phyloP scores from a whole-genome alignment of 2,329 filamentous ascomycete genomes.

The Sporothrix inflata region DNA sequence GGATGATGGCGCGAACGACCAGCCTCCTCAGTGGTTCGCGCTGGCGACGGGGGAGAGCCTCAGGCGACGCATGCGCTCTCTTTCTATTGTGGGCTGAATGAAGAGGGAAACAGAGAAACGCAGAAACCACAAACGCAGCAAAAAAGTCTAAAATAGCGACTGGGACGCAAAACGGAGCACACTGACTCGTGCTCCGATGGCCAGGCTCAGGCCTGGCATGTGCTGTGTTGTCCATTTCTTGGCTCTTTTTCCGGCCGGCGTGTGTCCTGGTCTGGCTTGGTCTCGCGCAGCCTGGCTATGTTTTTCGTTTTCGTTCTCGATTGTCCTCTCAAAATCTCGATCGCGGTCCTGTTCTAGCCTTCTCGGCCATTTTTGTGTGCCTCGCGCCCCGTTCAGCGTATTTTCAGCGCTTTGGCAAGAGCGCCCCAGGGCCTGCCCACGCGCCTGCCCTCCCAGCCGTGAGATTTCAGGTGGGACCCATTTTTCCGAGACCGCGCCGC shows the following conservation, averaged over 20 bases:
- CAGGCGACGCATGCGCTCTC: too few species aligned
- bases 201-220: not conserved
- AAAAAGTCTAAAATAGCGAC: not conserved
- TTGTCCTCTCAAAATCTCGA: slow-evolving; percentile 7
- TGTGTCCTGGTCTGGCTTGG: not conserved
- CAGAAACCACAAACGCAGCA: not conserved
- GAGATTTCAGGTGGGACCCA: slow-evolving; percentile 6
- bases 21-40: not conserved
- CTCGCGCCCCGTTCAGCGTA: not conserved
- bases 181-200: not conserved
- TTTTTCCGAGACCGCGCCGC: not conserved
- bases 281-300: not conserved
- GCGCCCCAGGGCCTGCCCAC: not conserved
- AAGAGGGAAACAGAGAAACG: not conserved
- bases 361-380: not conserved
- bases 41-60: too few species aligned
- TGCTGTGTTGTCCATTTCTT: slow-evolving; percentile 4
- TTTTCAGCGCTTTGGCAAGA: not conserved
- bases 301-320: not conserved
- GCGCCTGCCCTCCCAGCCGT: not conserved
- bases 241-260: not conserved
- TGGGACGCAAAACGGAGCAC: slow-evolving; percentile 12
- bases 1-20: not conserved
- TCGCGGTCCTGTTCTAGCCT: slow-evolving; percentile 1
- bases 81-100: slow-evolving; percentile 6